A percentile compares a stretch with the other conserved stretches of the same genome.
These are phyloP conservation scores for Lactifluus subvellereus DNA, from an alignment of 768 basidiomycete species.

Conservation along the genomic window DNA sequence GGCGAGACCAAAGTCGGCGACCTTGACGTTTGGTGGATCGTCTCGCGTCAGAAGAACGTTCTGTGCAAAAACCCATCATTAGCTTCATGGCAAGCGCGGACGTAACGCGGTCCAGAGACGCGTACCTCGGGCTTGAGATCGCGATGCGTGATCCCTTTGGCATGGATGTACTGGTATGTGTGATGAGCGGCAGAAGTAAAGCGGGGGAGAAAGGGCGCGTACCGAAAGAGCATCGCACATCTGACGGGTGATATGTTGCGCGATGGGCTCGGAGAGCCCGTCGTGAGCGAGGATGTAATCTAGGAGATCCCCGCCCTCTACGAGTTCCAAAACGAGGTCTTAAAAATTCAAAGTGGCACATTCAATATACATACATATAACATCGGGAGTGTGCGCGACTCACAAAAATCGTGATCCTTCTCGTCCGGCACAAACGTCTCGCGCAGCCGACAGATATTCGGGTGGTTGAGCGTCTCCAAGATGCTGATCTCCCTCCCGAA, in stretches of 20 bases:
- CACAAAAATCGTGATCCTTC: slow-evolving; percentile 47
- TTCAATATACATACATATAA: neutral
- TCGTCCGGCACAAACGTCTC: slow-evolving; percentile 69
- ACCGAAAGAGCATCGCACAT: slow-evolving; percentile 77
- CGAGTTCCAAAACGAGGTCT: slow-evolving; percentile 80
- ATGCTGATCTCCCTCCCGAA: slow-evolving; percentile 76
- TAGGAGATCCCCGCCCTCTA: slow-evolving; percentile 85
- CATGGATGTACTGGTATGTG: slow-evolving; percentile 54
- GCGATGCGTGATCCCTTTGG: slow-evolving; percentile 78
- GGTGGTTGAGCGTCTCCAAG: slow-evolving; percentile 68
- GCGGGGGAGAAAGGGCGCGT: slow-evolving; percentile 24
- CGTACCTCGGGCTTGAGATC: slow-evolving; percentile 85
- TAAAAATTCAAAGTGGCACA: neutral
- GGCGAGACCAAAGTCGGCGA: slow-evolving; percentile 95
- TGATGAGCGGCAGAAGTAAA: neutral
- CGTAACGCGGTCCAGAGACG: neutral
- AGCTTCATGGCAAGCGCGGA: neutral
- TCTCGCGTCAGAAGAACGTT: slow-evolving; percentile 79
- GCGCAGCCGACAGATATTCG: slow-evolving; percentile 74
- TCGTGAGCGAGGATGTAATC: slow-evolving; percentile 62
- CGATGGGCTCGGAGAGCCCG: slow-evolving; percentile 51
- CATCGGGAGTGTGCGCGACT: neutral
- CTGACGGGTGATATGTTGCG: slow-evolving; percentile 71
- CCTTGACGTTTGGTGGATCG: slow-evolving; percentile 68
- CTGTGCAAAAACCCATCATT: slow-evolving; percentile 32